A percentile compares a stretch with the other conserved stretches of the same genome.
Conservation (phyloP, 768 basidiomycete species). For the Postia placenta region DNA sequence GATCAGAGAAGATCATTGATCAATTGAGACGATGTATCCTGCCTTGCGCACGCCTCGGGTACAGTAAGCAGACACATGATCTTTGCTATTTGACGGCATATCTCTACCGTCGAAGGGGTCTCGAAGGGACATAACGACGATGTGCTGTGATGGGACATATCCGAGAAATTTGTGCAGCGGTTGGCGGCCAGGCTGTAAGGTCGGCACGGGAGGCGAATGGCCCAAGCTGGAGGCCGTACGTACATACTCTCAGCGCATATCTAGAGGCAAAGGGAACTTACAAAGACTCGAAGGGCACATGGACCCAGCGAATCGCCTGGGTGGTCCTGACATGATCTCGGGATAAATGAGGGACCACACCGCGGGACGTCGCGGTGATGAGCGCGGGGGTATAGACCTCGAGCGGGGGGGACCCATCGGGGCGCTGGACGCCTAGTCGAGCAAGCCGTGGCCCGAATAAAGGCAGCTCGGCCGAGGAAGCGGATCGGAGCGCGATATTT, state of each 20-base stretch:
- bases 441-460: not conserved
- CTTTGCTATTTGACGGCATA: conserved; percentile 69
- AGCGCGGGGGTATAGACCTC: conserved; percentile 48
- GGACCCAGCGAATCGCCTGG: conserved; percentile 51
- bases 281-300: conserved; percentile 80
- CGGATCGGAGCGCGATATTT: no score
- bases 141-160: conserved; percentile 38
- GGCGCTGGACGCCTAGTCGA: not conserved
- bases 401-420: not conserved
- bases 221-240: conserved; percentile 44
- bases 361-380: conserved; percentile 62
- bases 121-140: conserved; percentile 55
- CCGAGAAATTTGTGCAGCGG: conserved; percentile 67
- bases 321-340: conserved; percentile 48
- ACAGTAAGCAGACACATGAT: conserved; percentile 48
- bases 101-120: conserved; percentile 59
- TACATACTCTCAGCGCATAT: not conserved
- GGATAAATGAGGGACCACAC: conserved; percentile 69
- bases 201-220: conserved; percentile 59
- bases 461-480: not conserved
- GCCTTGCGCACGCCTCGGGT: conserved; percentile 72
- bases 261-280: conserved; percentile 33
- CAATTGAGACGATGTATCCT: conserved; percentile 6
- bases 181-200: conserved; percentile 41
- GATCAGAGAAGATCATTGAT: not conserved